Evolutionary conservation across 345 rosid genomes (phyloP), one percentile per base, ranked within the genome.

Genomic region (Mallotus nudiflorus): DNA sequence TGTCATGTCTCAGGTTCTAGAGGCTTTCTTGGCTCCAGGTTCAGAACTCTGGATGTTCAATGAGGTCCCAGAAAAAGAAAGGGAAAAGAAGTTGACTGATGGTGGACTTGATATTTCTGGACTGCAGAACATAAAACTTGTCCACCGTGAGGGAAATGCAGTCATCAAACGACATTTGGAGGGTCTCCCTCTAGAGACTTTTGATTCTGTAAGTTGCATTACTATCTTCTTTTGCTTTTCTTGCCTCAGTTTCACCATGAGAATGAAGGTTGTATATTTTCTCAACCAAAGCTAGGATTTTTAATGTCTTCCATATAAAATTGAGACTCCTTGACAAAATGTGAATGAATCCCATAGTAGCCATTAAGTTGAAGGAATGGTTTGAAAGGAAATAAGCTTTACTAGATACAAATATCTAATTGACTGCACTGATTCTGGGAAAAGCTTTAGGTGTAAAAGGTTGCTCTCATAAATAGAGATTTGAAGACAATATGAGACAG

Each of bases 11-110:
- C 81, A 90, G 98, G 98, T 93, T 59, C 78, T 90, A 56, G 97
- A 90, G 82, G 97, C 97, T 68, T 83, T 87, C 68, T 88, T 93
- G 45, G 91, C 97, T 27, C 93, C 91, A 29, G 97, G 93, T 77
- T 93, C 98, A 28, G 95, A 93, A 79, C 81, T 93, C 68, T 93
- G 98, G 97, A 90, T 93, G 87, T 88, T 93, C 80, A 93, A 91
- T 53, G 98, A 90, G 75, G 97, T 93, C 62, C 89, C 91, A 48
- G 91, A 86, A 75, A 81, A 83, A 62, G 93, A 87, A 76, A 87
- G 98, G 85, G 97, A 93, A 76, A 86, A 66, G 63, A 93, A 89
- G 81, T 79, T 90, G 73, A 78, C 77, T 60, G 97, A 87, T 68
- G 93, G 93, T 33, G 98, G 97, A 69, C 87, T 92, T 45, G 85